Evolutionary conservation across 148 eudicot species (phyloP), one percentile per base, ranked within the genome.

Genomic region (Fagopyrum homotropicum): DNA sequence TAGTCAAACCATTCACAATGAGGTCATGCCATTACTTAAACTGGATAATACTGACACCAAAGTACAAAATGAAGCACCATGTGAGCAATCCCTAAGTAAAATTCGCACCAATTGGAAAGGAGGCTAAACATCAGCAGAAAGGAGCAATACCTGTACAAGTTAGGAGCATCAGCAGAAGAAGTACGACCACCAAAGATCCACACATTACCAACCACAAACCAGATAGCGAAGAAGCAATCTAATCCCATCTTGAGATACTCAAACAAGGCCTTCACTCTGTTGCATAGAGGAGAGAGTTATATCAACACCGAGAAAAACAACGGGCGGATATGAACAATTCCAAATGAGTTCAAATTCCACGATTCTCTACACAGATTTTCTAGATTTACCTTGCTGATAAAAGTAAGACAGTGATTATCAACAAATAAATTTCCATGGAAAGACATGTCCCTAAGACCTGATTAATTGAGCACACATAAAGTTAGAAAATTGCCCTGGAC

Each of bases 141-240:
- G 68, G 69, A 61, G 46, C n/a, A 64, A 7, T 79, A 93, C 98
- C 93, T 89, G 89, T 93, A 93, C 89, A 93, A 83, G 82, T 87
- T 89, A 57, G 97, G 97, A 82, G 98, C 98, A 70, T 87, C 98
- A 55, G 88, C 55, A 9, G 91, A 78, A 77, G 98, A 91, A 73
- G 98, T 82, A 82, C 88, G 97, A 30, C 98, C 98, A 45, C 98
- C 98, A 82, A 93, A 93, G 83, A 93, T 84, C 98, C 98, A 93
- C 73, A 93, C 98, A 73, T 91, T 93, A 45, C 98, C 98, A 77
- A 93, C 91, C 77, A 93, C 98, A 79, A 93, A 93, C 98, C 98
- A 93, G 75, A 91, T 85, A 3, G 98, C 98, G 80, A 93, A 93
- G 90, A 89, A 93, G 89, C 97, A 91, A 84, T 91, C 98, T 70